Conservation (phyloP, 257 asterid genomes). For the Gardenia jasminoides region DNA sequence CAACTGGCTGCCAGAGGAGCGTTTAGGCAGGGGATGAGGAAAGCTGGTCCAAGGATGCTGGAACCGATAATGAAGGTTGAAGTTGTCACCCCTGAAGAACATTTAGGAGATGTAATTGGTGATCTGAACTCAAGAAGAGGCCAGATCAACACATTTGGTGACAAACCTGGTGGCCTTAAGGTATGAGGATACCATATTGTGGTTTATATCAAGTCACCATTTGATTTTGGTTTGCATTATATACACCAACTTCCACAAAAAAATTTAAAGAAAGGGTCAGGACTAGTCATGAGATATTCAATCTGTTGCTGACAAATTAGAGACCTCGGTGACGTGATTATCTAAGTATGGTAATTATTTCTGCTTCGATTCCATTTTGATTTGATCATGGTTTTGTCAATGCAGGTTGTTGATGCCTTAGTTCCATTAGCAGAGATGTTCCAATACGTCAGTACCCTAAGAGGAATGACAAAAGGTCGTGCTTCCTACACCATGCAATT, state of each 20-base stretch:
- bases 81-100: slow-evolving; percentile 96
- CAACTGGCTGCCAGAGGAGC: slow-evolving; percentile 98
- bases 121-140: slow-evolving; percentile 97
- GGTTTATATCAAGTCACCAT: not conserved
- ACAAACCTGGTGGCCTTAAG: slow-evolving; percentile 99
- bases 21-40: slow-evolving; percentile 87
- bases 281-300: not conserved
- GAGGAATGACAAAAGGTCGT: slow-evolving; percentile 96
- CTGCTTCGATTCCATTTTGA: not conserved
- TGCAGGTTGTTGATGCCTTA: slow-evolving; percentile 85
- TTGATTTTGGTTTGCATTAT: not conserved
- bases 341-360: not conserved
- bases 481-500: slow-evolving; percentile 96
- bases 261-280: not conserved
- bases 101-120: slow-evolving; percentile 95
- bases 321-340: not conserved
- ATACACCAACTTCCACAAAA: no score
- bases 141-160: slow-evolving; percentile 84
- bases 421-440: slow-evolving; percentile 99
- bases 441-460: slow-evolving; percentile 83
- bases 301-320: not conserved
- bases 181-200: slow-evolving; percentile 28
- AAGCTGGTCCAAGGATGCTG: slow-evolving; percentile 86
- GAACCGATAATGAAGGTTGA: slow-evolving; percentile 95
- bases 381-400: not conserved